phyloP scores from a whole-genome alignment of 176 grass and related monocot species.

The Oropetium thomaeum region DNA sequence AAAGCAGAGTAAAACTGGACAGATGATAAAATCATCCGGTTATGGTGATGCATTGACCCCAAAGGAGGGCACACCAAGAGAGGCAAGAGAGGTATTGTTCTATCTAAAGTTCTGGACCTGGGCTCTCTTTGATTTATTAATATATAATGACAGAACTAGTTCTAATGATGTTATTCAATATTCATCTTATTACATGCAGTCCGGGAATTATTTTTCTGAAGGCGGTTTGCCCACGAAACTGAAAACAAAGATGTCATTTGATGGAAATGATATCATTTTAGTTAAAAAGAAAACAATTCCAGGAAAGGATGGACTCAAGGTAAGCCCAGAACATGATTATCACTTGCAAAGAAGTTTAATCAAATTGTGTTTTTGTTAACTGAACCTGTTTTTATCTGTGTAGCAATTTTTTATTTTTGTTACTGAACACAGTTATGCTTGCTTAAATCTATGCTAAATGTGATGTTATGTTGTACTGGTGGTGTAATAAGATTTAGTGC shows the following conservation, averaged over 20 bases:
- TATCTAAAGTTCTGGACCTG: constrained; percentile 5
- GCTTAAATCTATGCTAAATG: background rate
- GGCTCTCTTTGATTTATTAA: constrained; percentile 4
- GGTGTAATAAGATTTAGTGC: background rate
- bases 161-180: constrained; percentile 24
- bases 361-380: background rate
- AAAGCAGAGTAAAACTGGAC: constrained; percentile 57
- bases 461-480: background rate
- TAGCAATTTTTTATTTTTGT: background rate
- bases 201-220: constrained; percentile 55
- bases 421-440: background rate
- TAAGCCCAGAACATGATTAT: constrained; percentile 27
- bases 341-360: background rate
- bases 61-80: constrained; percentile 57
- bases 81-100: constrained; percentile 68
- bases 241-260: constrained; percentile 51
- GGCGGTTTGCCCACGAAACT: constrained; percentile 52
- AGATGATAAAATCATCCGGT: constrained; percentile 49
- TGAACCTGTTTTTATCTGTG: background rate
- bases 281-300: constrained; percentile 75
- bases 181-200: constrained; percentile 40
- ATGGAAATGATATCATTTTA: constrained; percentile 52
- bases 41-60: constrained; percentile 43
- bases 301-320: constrained; percentile 86
- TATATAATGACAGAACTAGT: constrained; percentile 20